Conservation (phyloP, 2,329 filamentous ascomycete genomes). For the Botryotinia calthae region DNA sequence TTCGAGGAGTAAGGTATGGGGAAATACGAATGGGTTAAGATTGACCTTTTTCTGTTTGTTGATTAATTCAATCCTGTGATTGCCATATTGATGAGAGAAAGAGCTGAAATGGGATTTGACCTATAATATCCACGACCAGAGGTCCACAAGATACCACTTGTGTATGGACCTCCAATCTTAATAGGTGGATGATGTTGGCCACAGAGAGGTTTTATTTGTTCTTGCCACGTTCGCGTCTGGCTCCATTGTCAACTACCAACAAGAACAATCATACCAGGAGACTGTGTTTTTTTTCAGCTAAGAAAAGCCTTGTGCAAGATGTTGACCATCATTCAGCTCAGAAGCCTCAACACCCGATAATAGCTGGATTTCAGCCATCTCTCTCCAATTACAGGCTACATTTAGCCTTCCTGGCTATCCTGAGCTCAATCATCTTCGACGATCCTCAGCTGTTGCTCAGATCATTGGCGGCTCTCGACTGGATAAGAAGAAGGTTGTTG, state of each 20-base stretch:
- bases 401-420: background rate
- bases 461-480: background rate
- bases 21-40: background rate
- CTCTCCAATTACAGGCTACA: background rate
- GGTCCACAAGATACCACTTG: background rate
- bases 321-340: background rate
- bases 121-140: background rate
- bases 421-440: background rate
- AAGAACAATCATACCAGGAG: conserved; percentile 59
- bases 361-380: too few species aligned
- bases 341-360: too few species aligned
- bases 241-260: conserved; percentile 80
- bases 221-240: conserved; percentile 80
- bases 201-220: conserved; percentile 46
- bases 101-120: background rate
- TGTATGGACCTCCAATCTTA: background rate
- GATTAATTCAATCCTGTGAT: background rate
- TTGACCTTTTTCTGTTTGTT: background rate
- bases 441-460: background rate
- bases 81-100: background rate
- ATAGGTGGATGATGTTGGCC: background rate
- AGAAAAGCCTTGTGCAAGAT: background rate
- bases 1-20: background rate
- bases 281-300: background rate
- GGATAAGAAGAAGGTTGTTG: background rate